A percentile compares a stretch with the other conserved stretches of the same genome.
These are phyloP conservation scores for Hypholoma sublateritium DNA, from an alignment of 768 basidiomycete species.

Conservation along the genomic window DNA sequence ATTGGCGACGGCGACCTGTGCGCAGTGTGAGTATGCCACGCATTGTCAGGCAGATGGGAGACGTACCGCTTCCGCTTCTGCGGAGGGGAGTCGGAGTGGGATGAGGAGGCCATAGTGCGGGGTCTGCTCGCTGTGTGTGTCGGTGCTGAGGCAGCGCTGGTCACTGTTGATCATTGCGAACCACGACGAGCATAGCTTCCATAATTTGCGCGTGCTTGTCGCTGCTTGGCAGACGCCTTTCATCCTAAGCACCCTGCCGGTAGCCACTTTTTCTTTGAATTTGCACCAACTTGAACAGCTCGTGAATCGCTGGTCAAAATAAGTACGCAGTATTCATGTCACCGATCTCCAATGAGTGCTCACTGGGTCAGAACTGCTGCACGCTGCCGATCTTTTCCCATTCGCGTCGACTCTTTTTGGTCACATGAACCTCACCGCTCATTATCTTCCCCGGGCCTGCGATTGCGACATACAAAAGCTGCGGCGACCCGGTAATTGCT, in stretches of 20 bases:
- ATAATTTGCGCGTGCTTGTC: not conserved
- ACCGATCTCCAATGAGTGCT: no score
- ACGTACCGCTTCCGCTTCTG: conserved; percentile 53
- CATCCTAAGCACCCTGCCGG: not conserved
- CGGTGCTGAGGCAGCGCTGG: not conserved
- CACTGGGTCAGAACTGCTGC: no score
- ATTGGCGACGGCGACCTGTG: conserved; percentile 49
- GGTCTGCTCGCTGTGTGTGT: not conserved
- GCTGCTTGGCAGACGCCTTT: not conserved
- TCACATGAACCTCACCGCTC: conserved; percentile 23
- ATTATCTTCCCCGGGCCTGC: conserved; percentile 12
- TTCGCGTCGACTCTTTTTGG: conserved; percentile 2
- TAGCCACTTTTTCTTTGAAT: not conserved
- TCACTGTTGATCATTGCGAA: not conserved
- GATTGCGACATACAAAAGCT: conserved; percentile 18
- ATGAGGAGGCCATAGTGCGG: conserved; percentile 19
- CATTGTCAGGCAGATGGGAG: not conserved
- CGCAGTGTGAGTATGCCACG: conserved; percentile 5
- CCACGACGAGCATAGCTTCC: not conserved
- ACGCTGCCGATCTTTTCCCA: not conserved
- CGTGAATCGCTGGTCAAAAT: not conserved
- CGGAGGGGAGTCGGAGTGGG: conserved; percentile 18
- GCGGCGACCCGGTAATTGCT: conserved; percentile 7
- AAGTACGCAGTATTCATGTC: not conserved
- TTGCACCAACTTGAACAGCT: not conserved